These are phyloP conservation scores for Saturnispora mendoncae DNA, from an alignment of 805 yeast genomes.

Conservation along the genomic window DNA sequence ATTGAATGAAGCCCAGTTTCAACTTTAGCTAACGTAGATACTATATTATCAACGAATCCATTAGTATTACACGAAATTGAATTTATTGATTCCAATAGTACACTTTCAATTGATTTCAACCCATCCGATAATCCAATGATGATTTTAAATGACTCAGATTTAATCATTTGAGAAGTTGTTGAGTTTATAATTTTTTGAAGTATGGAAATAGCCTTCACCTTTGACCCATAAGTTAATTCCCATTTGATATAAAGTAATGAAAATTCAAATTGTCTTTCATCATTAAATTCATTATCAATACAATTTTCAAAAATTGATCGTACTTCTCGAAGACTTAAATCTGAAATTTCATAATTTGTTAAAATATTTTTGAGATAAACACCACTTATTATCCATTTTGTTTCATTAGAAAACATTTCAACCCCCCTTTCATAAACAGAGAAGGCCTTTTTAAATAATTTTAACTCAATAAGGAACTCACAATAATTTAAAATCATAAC, in stretches of 20 bases:
- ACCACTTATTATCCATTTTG: conserved; percentile 63
- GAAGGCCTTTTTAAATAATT: conserved; percentile 41
- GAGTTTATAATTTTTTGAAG: conserved; percentile 34
- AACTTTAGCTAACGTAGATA: conserved; percentile 45
- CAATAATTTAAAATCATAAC: conserved; percentile 59
- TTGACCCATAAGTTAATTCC: conserved; percentile 49
- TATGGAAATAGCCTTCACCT: conserved; percentile 40
- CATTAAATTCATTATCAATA: conserved; percentile 25
- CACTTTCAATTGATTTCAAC: conserved; percentile 32
- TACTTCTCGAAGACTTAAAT: conserved; percentile 20
- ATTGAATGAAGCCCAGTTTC: conserved; percentile 48
- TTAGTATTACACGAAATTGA: conserved; percentile 21
- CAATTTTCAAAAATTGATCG: conserved; percentile 72
- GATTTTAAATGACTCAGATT: conserved; percentile 35
- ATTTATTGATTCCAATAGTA: conserved; percentile 45
- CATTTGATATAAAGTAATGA: conserved; percentile 49
- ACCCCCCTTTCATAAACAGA: conserved; percentile 63
- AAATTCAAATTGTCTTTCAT: conserved; percentile 24
- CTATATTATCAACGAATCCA: conserved; percentile 32
- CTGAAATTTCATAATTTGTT: too few species aligned
- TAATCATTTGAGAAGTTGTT: conserved; percentile 24
- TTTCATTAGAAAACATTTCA: conserved; percentile 49
- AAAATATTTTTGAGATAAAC: conserved; percentile 47
- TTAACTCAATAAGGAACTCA: conserved; percentile 41
- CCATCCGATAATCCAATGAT: conserved; percentile 34